Percentiles rank a stretch among this genome's conserved stretches.
phyloP scores from a whole-genome alignment of 2,329 filamentous ascomycete genomes.

The Cylindrodendrum hubeiense region DNA sequence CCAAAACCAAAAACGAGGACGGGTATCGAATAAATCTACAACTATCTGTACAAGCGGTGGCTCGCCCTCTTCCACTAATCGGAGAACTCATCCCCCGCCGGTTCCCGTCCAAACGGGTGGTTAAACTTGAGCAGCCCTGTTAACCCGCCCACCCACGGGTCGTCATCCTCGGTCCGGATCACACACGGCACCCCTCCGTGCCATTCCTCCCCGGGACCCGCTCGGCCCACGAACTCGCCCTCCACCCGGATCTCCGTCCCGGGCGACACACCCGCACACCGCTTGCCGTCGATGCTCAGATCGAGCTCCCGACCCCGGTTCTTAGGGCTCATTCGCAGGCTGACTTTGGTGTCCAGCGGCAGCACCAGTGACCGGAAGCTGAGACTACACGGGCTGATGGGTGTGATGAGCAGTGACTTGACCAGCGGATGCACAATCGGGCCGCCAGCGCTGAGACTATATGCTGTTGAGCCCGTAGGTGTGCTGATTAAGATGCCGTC shows the following conservation, averaged over 20 bases:
- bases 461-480: slow-evolving; percentile 94
- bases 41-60: not conserved
- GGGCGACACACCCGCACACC: slow-evolving; percentile 75
- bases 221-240: slow-evolving; percentile 78
- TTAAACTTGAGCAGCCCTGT: slow-evolving; percentile 98
- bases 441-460: slow-evolving; percentile 92
- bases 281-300: slow-evolving; percentile 82
- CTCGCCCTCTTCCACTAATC: slow-evolving; percentile 35
- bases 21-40: slow-evolving; percentile 23
- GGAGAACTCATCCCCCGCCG: slow-evolving; percentile 45
- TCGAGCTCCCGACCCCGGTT: slow-evolving; percentile 83
- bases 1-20: not conserved
- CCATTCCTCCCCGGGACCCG: slow-evolving; percentile 62
- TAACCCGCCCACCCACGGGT: slow-evolving; percentile 96
- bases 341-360: slow-evolving; percentile 86
- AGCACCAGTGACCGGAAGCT: slow-evolving; percentile 93
- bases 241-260: slow-evolving; percentile 90
- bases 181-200: slow-evolving; percentile 91
- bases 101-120: slow-evolving; percentile 82
- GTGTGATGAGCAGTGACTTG: slow-evolving; percentile 87
- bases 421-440: slow-evolving; percentile 96
- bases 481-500: slow-evolving; percentile 96
- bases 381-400: slow-evolving; percentile 92
- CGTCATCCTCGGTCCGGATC: slow-evolving; percentile 81
- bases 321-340: slow-evolving; percentile 83